A percentile compares a stretch with the other conserved stretches of the same genome.
phyloP scores from a whole-genome alignment of 805 yeast species.

The Tetrapisispora fleetii region DNA sequence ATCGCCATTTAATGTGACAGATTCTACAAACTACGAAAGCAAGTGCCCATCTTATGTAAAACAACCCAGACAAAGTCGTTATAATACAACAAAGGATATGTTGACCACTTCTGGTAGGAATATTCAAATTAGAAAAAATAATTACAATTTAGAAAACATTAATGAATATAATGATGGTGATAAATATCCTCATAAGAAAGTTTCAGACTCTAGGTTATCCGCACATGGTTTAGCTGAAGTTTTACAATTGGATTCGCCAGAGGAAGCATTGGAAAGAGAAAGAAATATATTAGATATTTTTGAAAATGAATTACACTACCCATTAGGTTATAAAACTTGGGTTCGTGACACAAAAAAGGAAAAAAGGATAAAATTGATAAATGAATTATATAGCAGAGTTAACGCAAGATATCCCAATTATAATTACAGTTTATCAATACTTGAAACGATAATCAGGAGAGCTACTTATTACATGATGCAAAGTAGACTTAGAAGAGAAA shows the following conservation, averaged over 20 bases:
- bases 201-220: slow-evolving; percentile 47
- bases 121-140: neutral
- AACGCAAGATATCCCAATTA: slow-evolving; percentile 41
- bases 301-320: slow-evolving; percentile 52
- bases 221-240: slow-evolving; percentile 45
- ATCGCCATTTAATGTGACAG: neutral
- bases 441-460: slow-evolving; percentile 69
- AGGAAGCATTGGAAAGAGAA: slow-evolving; percentile 50
- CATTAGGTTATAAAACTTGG: slow-evolving; percentile 75
- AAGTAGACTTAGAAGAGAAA: slow-evolving; percentile 58
- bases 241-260: slow-evolving; percentile 37
- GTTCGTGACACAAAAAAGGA: slow-evolving; percentile 59
- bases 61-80: slow-evolving; percentile 4
- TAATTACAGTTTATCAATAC: slow-evolving; percentile 32
- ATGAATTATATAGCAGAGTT: slow-evolving; percentile 39
- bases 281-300: slow-evolving; percentile 42
- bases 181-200: slow-evolving; percentile 10
- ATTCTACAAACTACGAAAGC: neutral
- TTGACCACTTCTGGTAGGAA: neutral
- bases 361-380: slow-evolving; percentile 43
- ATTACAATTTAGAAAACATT: neutral
- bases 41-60: neutral
- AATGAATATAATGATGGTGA: neutral
- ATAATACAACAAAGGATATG: slow-evolving; percentile 1
- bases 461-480: slow-evolving; percentile 79